Base-by-base conservation (phyloP, 768 basidiomycete genomes). In the Agaricus sinodeliciosus region DNA sequence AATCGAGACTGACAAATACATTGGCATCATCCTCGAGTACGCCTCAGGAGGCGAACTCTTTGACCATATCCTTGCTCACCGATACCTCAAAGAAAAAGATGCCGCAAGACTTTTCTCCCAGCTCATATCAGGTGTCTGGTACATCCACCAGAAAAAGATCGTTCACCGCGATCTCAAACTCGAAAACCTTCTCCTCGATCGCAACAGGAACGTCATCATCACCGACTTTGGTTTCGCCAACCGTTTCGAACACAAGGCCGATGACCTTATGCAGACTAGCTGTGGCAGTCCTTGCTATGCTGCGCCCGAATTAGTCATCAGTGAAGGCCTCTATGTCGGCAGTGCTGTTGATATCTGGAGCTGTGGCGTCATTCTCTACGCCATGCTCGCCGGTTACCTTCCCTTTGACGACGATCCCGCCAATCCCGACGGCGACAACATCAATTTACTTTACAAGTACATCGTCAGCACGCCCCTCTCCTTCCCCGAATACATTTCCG, bases 161-260 rank as follows among this genome's bases (percentile, higher is more conserved):
- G 95, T 98, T 44, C 96, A 99, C 68, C 91, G 96, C 54, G 95
- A 99, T 72, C 86, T 99, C 69, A 99, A 99, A 72, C 85, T 99
- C 58, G 95, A 98, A 73, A 99, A 98, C 65, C 77, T 99, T 3
- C 84, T 99, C 39, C 84, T 99, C 54, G 96, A 99, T 73, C 88
- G 94, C 56, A 84, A 97, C 64, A 84, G 96, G 47, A 98, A 99
- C 65, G 92, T 99, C 59, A 95, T 99, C 74, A 96, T 99, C 74
- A 97, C 96, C 53, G 96, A 98, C 67, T 99, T 99, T 67, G 96
- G 96, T 11, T 99, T 98, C 63, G 96, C 96, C 55, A 99, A 98
- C 72, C 85, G 89, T 46, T 99, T 98, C 65, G 92, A 95, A 67
- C 90, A 95, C 63, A 83, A 84, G 28, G 58, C 84, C 9, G 92